Evolutionary conservation across 805 yeast genomes (phyloP).

Genomic region (Nakazawaea anatomiae): DNA sequence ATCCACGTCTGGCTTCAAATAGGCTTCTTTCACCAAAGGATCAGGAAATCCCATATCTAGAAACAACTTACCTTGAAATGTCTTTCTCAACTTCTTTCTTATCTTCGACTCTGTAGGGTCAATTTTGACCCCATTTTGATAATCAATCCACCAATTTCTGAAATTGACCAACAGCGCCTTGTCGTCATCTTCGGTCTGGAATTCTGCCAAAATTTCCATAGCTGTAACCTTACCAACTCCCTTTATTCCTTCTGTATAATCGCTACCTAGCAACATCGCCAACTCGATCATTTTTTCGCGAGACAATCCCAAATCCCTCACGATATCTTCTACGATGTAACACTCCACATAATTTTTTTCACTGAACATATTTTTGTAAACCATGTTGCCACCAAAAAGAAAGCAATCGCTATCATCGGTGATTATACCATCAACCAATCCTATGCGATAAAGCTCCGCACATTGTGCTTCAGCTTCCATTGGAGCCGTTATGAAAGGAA

Average conservation of each 20-base stretch:
- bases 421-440: constrained; percentile 86
- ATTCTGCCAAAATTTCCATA: constrained; percentile 85
- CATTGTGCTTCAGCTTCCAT: constrained; percentile 99
- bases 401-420: constrained; percentile 98
- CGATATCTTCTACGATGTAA: constrained; percentile 57
- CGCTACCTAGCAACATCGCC: constrained; percentile 87
- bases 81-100: constrained; percentile 50
- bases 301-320: constrained; percentile 55
- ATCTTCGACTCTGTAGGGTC: constrained; percentile 40
- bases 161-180: constrained; percentile 24
- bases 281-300: constrained; percentile 66
- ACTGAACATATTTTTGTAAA: constrained; percentile 91
- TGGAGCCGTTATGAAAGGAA: constrained; percentile 93
- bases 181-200: constrained; percentile 35
- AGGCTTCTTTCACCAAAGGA: constrained; percentile 62
- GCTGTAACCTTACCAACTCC: constrained; percentile 95
- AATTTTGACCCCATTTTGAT: constrained; percentile 32
- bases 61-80: constrained; percentile 49
- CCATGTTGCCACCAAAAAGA: constrained; percentile 77
- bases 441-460: constrained; percentile 64
- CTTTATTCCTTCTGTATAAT: constrained; percentile 87
- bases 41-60: constrained; percentile 70
- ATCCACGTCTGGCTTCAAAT: constrained; percentile 78
- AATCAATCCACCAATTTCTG: constrained; percentile 53
- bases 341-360: constrained; percentile 90